A percentile compares a stretch with the other conserved stretches of the same genome.
Conservation (phyloP, 2,329 filamentous ascomycete species). For the Blastomyces percursus region DNA sequence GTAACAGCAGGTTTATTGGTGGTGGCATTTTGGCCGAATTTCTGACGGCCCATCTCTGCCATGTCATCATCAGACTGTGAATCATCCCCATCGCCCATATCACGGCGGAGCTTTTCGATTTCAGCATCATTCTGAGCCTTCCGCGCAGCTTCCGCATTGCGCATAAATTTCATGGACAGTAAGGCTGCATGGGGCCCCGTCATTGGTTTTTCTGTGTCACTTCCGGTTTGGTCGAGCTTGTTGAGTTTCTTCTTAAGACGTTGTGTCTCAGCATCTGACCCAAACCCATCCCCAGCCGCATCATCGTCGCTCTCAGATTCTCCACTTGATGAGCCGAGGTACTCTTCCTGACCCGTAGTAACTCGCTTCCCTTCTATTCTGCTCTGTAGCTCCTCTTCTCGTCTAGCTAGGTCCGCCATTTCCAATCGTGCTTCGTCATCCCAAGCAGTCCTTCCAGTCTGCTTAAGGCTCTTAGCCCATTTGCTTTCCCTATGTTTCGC, state of each 20-base stretch:
- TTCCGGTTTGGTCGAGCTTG: constrained; percentile 40
- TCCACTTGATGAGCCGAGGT: constrained; percentile 42
- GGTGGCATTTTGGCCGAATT: constrained; percentile 26
- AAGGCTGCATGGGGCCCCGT: constrained; percentile 52
- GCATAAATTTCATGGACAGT: constrained; percentile 88
- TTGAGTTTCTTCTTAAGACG: constrained; percentile 33
- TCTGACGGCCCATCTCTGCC: constrained; percentile 53
- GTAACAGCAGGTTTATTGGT: constrained; percentile 21
- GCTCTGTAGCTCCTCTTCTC: constrained; percentile 69
- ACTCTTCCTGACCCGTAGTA: constrained; percentile 50
- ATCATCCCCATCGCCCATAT: constrained; percentile 50
- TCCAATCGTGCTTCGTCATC: constrained; percentile 74
- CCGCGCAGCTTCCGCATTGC: constrained; percentile 66
- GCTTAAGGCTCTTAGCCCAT: constrained; percentile 78
- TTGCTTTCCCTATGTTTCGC: constrained; percentile 78
- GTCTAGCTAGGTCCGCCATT: constrained; percentile 67
- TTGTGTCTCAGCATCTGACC: constrained; percentile 26
- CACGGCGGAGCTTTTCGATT: constrained; percentile 56
- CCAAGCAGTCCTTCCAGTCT: constrained; percentile 71
- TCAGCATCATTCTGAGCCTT: constrained; percentile 73
- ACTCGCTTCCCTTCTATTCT: constrained; percentile 64
- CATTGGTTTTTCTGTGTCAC: constrained; percentile 26
- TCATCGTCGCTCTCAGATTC: constrained; percentile 51
- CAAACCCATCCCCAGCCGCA: constrained; percentile 44
- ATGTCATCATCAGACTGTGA: constrained; percentile 41